phyloP scores from a whole-genome alignment of 768 basidiomycete genomes.

The Trametes cubensis region DNA sequence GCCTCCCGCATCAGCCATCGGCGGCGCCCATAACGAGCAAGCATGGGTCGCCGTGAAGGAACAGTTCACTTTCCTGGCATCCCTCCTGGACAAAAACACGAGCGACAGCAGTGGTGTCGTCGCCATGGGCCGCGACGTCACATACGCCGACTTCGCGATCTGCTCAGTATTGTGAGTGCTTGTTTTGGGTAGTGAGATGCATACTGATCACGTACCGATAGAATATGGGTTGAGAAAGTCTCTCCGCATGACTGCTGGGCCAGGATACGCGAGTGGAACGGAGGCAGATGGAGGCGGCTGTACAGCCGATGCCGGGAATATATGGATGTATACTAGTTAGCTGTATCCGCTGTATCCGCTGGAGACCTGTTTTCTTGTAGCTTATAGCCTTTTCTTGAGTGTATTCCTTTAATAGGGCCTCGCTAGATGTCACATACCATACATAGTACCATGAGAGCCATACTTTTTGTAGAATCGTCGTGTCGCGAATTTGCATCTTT shows the following conservation, averaged over 20 bases:
- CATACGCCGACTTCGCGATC: conserved; percentile 74
- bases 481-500: not conserved
- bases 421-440: not conserved
- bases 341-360: conserved; percentile 1
- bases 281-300: conserved; percentile 65
- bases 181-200: not conserved
- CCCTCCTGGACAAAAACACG: conserved; percentile 69
- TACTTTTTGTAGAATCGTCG: no score
- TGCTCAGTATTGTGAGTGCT: conserved; percentile 56
- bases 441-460: not conserved
- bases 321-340: conserved; percentile 57
- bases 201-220: not conserved
- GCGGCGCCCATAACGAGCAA: conserved; percentile 57
- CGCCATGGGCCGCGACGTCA: conserved; percentile 64
- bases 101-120: conserved; percentile 66
- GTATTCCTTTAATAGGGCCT: no score
- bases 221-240: conserved; percentile 73
- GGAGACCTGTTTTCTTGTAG: not conserved
- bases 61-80: conserved; percentile 67
- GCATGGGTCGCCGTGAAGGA: conserved; percentile 66
- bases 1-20: conserved; percentile 25
- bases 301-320: conserved; percentile 63
- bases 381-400: not conserved
- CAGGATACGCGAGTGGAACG: conserved; percentile 68
- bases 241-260: conserved; percentile 76